phyloP scores from a whole-genome alignment of 805 yeast species.

The Teunomyces stri region DNA sequence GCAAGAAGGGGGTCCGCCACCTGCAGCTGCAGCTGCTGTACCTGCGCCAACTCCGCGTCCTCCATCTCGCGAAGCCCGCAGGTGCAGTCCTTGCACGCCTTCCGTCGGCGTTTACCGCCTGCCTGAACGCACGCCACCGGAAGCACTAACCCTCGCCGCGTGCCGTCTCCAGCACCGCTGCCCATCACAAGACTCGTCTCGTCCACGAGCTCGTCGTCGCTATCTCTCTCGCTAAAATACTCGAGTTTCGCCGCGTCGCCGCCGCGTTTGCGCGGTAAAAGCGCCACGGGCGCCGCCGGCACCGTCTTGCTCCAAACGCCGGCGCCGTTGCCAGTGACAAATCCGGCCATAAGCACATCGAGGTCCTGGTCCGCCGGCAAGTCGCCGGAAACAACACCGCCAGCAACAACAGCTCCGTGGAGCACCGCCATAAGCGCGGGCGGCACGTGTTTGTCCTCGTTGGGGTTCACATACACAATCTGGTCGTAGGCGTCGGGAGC shows the following conservation, averaged over 20 bases:
- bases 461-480: slow-evolving; percentile 58
- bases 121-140: slow-evolving; percentile 59
- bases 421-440: slow-evolving; percentile 39
- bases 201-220: slow-evolving; percentile 42
- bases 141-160: slow-evolving; percentile 40
- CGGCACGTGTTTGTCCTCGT: slow-evolving; percentile 47
- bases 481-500: slow-evolving; percentile 36
- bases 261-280: slow-evolving; percentile 32
- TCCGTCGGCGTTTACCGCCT: slow-evolving; percentile 65
- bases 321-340: slow-evolving; percentile 43
- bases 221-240: slow-evolving; percentile 52
- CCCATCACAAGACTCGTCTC: slow-evolving; percentile 39
- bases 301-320: slow-evolving; percentile 56
- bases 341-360: slow-evolving; percentile 67
- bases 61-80: slow-evolving; percentile 94
- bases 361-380: slow-evolving; percentile 50
- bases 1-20: slow-evolving; percentile 46
- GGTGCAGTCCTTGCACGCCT: slow-evolving; percentile 97
- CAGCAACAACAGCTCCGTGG: slow-evolving; percentile 35
- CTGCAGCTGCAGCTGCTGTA: slow-evolving; percentile 37
- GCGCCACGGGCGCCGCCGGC: slow-evolving; percentile 24
- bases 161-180: slow-evolving; percentile 17
- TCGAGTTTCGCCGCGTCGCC: slow-evolving; percentile 44
- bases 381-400: slow-evolving; percentile 53
- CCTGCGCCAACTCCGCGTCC: slow-evolving; percentile 47